Base-by-base conservation (phyloP, 1,284 basidiomycete genomes). In the Psilocybe mexicana region DNA sequence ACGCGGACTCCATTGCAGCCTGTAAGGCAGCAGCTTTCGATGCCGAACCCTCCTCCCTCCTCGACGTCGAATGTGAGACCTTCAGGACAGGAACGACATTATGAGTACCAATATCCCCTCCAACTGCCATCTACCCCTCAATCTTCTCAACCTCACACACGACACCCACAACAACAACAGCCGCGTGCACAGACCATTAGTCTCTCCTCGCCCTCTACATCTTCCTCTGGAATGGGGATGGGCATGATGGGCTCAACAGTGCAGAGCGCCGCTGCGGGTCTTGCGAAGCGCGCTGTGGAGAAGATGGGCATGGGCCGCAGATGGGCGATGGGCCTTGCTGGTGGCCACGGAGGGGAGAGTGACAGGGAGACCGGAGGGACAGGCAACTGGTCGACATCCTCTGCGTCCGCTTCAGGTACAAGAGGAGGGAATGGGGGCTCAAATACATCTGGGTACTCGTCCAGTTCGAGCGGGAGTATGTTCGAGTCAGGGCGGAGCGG, bases 221-320 rank as follows among this genome's bases (percentile, higher is more conserved):
- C 78, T 38, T 69, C 73, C 30, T 74, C 38, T 6, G 38, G 38
- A 11, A 14, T n/a, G 38, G 38, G 38, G 11, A 40, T 12, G 38
- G 38, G 38, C 6, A 40, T n/a, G 38, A 40, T 52, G 81, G 84
- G 40, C 76, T 89, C 55, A 8, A 33, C 30, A 8, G 14, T 40
- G 38, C 38, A 40, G 12, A 40, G 38, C 84, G 83, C 2, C 86
- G 86, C 86, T 28, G 85, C 86, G 25, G 87, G 86, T 7, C 76
- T 88, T n/a, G 89, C 88, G 18, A 87, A 85, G 64, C 82, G 86
- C 60, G 88, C 89, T 2, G 87, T 88, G 3, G 88, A 90, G 72
- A 87, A 83, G 69, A 84, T 92, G 74, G 84, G 85, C 48, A 80
- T 88, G 73, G 85, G 86, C 72, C 84, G 86, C 6, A 40, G 33